Evolutionary conservation across 2,329 filamentous ascomycete species (phyloP).

Genomic region (Annulohypoxylon truncatum): DNA sequence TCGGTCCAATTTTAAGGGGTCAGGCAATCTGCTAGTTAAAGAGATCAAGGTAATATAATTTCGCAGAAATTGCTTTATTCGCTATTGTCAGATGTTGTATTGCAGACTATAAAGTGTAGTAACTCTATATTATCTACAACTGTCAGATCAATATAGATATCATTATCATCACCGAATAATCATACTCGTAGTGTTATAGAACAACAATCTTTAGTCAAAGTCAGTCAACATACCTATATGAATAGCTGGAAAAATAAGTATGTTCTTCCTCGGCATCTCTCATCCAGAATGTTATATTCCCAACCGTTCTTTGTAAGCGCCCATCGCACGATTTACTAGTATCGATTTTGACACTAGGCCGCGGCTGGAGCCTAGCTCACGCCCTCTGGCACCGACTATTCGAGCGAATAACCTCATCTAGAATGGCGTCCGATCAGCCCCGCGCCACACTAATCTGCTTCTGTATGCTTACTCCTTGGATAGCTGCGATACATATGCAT

Average conservation of each 20-base stretch:
- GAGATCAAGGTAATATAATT: neutral
- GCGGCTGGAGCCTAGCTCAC: constrained; percentile 11
- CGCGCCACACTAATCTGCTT: constrained; percentile 11
- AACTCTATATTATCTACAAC: too few species aligned
- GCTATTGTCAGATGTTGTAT: too few species aligned
- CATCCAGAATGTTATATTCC: neutral
- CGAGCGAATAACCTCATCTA: constrained; percentile 18
- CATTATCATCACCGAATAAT: too few species aligned
- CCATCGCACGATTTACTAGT: neutral
- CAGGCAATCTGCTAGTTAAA: neutral
- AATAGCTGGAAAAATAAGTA: neutral
- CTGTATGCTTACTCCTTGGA: neutral
- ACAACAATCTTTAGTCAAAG: too few species aligned
- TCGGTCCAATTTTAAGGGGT: neutral
- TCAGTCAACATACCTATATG: too few species aligned
- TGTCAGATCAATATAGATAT: too few species aligned
- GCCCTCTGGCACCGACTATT: constrained; percentile 2
- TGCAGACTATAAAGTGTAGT: too few species aligned
- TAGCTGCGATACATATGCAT: neutral
- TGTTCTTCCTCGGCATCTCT: neutral
- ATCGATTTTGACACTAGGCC: neutral
- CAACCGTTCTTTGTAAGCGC: neutral
- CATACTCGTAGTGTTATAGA: too few species aligned
- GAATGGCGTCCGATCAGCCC: constrained; percentile 1
- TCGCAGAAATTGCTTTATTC: neutral